Base-by-base conservation (phyloP, 2,329 filamentous ascomycete genomes). In the Aspergillus sp. region DNA sequence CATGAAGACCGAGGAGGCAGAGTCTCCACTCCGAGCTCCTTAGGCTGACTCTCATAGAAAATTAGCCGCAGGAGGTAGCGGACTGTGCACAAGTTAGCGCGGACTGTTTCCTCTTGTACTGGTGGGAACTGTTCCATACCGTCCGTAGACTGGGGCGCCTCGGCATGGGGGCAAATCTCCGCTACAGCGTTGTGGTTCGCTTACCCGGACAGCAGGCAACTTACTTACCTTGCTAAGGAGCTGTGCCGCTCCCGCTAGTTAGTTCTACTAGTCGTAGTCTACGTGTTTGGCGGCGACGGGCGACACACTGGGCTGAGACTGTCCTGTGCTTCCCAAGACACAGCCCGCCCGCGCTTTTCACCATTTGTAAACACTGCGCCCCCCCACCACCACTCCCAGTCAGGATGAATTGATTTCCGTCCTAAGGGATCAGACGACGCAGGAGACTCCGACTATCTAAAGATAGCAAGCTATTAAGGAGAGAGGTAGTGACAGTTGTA, bases 31-130 rank as follows among this genome's bases (percentile, higher is more conserved):
- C 23, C 23, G 15, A 28, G 21, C 38, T 56, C 32, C 54, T 59
- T 30, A 21, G 23, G 43, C 47, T 15, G 57, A 36, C 39, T 55
- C 43, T 36, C 12, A 30, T 2, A 19, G 51, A 39, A 15, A n/a
- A 13, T 48, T 30, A 21, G 41, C 25, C 10, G 53, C n/a, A 59
- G 58, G 61, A 62, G 62, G 57, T 60, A 54, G 55, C 55, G 63
- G 55, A 58, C 59, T 57, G 62, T 62, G 62, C 59, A 63, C 61
- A 58, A 36, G 9, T 57, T 57, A 61, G 52, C 30, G 60, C 52
- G 47, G 48, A 12, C 53, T 59, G 51, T 23, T 48, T 38, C 32
- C 47, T 49, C 45, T 36, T 49, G 23, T 56, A 56, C 25, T 49
- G 45, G 41, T 39, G 43, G 54, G 45, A 47, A 48, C 30, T 38